Conservation (phyloP, 257 asterid genomes). For the Nicotiana attenuata region DNA sequence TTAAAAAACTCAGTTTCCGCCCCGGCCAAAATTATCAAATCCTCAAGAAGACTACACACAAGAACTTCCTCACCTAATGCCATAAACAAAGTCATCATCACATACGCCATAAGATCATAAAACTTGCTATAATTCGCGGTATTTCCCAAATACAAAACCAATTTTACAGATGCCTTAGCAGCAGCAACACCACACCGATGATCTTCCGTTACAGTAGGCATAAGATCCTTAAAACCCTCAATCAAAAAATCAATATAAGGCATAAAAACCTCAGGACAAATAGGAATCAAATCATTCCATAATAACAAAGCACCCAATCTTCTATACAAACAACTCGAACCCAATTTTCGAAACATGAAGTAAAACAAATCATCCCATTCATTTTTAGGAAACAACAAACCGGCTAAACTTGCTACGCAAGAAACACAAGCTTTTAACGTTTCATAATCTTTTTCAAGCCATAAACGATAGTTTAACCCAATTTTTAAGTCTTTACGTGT, state of each 20-base stretch:
- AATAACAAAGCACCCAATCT: not conserved
- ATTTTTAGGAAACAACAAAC: not conserved
- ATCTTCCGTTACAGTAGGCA: not conserved
- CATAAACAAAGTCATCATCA: not conserved
- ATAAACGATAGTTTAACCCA: not conserved
- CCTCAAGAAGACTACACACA: constrained; percentile 1
- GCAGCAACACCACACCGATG: not conserved
- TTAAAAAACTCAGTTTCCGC: not conserved
- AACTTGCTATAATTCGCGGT: not conserved
- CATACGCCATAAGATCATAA: not conserved
- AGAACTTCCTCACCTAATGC: not conserved
- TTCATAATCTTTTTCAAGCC: not conserved
- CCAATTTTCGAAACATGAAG: not conserved
- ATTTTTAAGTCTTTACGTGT: not conserved
- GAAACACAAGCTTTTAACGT: not conserved
- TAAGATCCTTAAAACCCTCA: not conserved
- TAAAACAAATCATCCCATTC: not conserved
- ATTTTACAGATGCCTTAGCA: not conserved
- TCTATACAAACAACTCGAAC: not conserved
- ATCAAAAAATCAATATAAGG: not conserved
- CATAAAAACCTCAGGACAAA: not conserved
- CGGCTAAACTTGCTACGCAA: not conserved
- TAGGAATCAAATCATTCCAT: not conserved
- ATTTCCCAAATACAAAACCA: not conserved
- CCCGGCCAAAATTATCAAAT: not conserved